Evolutionary conservation across 2,329 filamentous ascomycete genomes (phyloP).

Genomic region (Cercospora janseana): DNA sequence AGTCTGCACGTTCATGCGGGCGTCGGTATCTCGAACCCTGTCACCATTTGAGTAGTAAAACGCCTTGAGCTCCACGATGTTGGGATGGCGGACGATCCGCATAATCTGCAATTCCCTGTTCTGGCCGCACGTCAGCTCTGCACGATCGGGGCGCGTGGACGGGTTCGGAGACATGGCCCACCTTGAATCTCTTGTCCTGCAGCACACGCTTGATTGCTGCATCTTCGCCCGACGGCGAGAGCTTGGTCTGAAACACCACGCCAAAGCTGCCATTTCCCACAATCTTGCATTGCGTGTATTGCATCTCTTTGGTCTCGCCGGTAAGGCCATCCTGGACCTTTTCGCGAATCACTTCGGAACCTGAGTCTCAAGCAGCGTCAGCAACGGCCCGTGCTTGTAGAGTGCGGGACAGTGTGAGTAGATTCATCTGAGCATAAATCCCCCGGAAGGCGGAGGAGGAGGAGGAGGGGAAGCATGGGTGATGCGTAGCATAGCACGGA

Average conservation of each 20-base stretch:
- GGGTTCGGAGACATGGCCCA: conserved; percentile 39
- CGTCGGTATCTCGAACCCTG: conserved; percentile 60
- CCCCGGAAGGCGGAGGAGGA: neutral
- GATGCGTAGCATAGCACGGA: neutral
- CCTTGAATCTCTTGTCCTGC: conserved; percentile 99
- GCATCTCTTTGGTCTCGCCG: conserved; percentile 92
- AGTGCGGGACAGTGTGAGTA: too few species aligned
- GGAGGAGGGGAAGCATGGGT: neutral
- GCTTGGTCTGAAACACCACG: conserved; percentile 97
- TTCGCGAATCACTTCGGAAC: conserved; percentile 89
- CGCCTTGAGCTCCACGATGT: conserved; percentile 97
- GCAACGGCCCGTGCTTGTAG: too few species aligned
- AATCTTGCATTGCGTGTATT: conserved; percentile 99
- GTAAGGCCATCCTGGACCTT: conserved; percentile 98
- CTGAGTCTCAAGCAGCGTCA: conserved; percentile 10
- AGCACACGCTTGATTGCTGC: conserved; percentile 98
- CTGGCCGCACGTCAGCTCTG: conserved; percentile 51
- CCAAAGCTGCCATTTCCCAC: conserved; percentile 98
- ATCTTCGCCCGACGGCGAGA: conserved; percentile 96
- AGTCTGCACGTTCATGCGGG: conserved; percentile 39
- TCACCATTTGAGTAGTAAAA: conserved; percentile 99
- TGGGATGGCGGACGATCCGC: conserved; percentile 97
- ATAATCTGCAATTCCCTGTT: conserved; percentile 99
- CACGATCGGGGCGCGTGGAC: conserved; percentile 1
- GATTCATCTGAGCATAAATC: neutral